Conservation (phyloP, 208 protist genomes). For the Tritrichomonas musculus region DNA sequence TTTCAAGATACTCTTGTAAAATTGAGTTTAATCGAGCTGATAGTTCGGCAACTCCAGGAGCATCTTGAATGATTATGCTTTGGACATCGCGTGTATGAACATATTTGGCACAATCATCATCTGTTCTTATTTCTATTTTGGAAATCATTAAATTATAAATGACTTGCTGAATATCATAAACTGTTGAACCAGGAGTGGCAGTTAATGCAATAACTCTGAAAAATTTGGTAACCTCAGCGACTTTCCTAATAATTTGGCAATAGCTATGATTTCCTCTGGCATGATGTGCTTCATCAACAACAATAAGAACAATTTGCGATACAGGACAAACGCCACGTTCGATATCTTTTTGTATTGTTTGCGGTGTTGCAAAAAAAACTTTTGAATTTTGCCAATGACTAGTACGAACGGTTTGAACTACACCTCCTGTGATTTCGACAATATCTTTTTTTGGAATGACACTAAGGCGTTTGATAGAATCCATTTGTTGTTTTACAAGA, state of each 20-base stretch:
- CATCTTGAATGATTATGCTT: not conserved
- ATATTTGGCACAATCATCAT: slow-evolving; percentile 29
- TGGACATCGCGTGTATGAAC: not conserved
- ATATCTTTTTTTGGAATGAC: slow-evolving; percentile 27
- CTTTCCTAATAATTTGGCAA: not conserved
- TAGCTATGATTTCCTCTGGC: slow-evolving; percentile 48
- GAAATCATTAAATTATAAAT: slow-evolving; percentile 40
- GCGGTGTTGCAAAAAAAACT: slow-evolving; percentile 52
- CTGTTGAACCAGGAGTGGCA: slow-evolving; percentile 49
- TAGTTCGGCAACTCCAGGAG: not conserved
- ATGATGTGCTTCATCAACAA: slow-evolving; percentile 52
- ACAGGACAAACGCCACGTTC: not conserved
- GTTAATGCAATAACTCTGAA: slow-evolving; percentile 50
- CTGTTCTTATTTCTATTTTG: slow-evolving; percentile 13
- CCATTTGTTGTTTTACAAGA: slow-evolving; percentile 53
- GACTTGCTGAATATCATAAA: slow-evolving; percentile 39
- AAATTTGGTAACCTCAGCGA: not conserved
- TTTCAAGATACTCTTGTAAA: not conserved
- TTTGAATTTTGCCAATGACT: slow-evolving; percentile 35
- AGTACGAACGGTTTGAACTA: not conserved
- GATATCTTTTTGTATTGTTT: slow-evolving; percentile 50
- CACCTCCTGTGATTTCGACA: slow-evolving; percentile 42
- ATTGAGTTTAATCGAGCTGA: not conserved
- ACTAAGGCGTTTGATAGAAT: not conserved
- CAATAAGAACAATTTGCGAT: slow-evolving; percentile 39